phyloP scores from a whole-genome alignment of 2,329 filamentous ascomycete species.

The Claviceps digitariae region DNA sequence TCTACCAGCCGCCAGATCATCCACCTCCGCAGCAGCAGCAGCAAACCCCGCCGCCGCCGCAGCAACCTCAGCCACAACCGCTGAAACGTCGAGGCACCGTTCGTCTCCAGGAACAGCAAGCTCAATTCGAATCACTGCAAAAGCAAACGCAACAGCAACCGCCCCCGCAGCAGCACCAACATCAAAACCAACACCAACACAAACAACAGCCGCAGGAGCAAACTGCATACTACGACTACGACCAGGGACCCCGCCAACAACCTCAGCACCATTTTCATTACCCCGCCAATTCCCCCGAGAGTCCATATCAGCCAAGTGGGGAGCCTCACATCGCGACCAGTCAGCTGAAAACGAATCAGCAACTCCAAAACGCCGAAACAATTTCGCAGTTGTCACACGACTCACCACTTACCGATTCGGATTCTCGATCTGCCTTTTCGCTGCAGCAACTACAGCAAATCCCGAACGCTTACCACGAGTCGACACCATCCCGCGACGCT shows the following conservation, averaged over 20 bases:
- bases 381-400: constrained; percentile 50
- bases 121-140: constrained; percentile 8
- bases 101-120: constrained; percentile 22
- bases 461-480: constrained; percentile 25
- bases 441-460: constrained; percentile 32
- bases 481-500: constrained; percentile 21
- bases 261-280: constrained; percentile 14
- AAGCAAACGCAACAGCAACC: constrained; percentile 4
- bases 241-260: constrained; percentile 21
- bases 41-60: constrained; percentile 16
- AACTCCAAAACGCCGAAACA: constrained; percentile 40
- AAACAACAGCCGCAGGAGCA: constrained; percentile 16
- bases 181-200: constrained; percentile 11
- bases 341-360: constrained; percentile 20
- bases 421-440: constrained; percentile 26
- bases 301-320: constrained; percentile 21
- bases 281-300: constrained; percentile 8
- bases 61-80: constrained; percentile 19
- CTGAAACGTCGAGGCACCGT: constrained; percentile 12
- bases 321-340: constrained; percentile 22
- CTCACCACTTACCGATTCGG: constrained; percentile 38
- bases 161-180: constrained; percentile 9
- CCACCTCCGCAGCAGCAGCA: constrained; percentile 16
- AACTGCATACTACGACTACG: constrained; percentile 12
- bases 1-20: constrained; percentile 21